Conservation (phyloP, 176 grass and related monocot genomes). For the Phragmites australis region DNA sequence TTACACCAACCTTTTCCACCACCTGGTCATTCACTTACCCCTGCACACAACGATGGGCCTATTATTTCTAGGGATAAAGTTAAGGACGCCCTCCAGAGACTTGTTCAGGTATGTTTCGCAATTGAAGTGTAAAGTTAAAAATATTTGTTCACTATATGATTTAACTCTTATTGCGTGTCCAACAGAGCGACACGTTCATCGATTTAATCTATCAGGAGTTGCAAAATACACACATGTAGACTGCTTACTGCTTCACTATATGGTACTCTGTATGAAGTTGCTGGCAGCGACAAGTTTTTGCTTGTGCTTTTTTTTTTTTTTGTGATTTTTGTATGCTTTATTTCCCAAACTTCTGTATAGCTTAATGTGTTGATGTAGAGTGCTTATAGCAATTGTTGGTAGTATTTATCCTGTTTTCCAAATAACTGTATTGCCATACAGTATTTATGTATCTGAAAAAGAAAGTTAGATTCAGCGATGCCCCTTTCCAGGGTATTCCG, state of each 20-base stretch:
- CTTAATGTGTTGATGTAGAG: conserved; percentile 37
- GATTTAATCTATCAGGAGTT: conserved; percentile 66
- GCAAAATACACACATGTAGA: conserved; percentile 56
- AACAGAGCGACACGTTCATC: conserved; percentile 75
- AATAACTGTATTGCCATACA: conserved; percentile 19
- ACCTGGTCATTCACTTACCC: conserved; percentile 61
- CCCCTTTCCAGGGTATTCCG: not conserved
- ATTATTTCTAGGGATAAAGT: conserved; percentile 78
- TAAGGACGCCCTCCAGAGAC: conserved; percentile 65
- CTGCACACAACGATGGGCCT: conserved; percentile 34
- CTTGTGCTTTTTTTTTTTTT: not conserved
- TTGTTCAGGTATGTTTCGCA: conserved; percentile 61
- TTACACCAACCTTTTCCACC: conserved; percentile 75
- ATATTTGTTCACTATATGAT: not conserved
- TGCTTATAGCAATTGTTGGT: conserved; percentile 25
- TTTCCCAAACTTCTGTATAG: conserved; percentile 43
- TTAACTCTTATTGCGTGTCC: conserved; percentile 9
- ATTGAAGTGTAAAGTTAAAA: not conserved
- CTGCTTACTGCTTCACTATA: not conserved
- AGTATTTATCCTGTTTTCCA: conserved; percentile 20
- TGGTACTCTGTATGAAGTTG: conserved; percentile 16
- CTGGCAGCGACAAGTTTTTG: not conserved
- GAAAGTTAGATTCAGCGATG: not conserved
- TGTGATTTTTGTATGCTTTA: conserved; percentile 41
- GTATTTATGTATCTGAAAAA: conserved; percentile 12